Evolutionary conservation across 2,329 filamentous ascomycete genomes (phyloP).

Genomic region (Elsinoe fawcettii): DNA sequence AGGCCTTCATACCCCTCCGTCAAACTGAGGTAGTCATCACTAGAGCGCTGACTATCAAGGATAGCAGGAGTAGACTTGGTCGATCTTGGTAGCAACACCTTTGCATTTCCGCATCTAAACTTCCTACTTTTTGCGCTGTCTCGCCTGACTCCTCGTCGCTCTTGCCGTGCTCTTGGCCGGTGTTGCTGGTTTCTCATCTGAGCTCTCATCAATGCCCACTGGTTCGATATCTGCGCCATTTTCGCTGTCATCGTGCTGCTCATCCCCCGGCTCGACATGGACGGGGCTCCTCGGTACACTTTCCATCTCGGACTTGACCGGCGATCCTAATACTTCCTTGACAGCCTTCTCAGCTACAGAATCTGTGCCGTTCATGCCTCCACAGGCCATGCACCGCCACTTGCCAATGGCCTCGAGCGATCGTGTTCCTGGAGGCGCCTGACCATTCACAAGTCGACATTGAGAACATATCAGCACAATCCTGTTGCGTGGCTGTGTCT

Average conservation of each 20-base stretch:
- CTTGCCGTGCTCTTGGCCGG: conserved; percentile 31
- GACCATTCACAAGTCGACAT: conserved; percentile 88
- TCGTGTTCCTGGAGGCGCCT: conserved; percentile 80
- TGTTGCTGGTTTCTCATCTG: conserved; percentile 22
- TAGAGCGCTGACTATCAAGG: neutral
- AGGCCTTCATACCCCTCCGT: neutral
- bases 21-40: too few relatives aligned
- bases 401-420: conserved; percentile 69
- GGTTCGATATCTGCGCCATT: conserved; percentile 17
- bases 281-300: conserved; percentile 16
- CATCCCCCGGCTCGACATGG: conserved; percentile 20
- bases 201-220: conserved; percentile 21
- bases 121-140: conserved; percentile 30
- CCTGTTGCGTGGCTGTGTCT: conserved; percentile 84
- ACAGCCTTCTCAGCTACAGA: conserved; percentile 68
- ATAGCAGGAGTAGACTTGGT: neutral
- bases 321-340: conserved; percentile 45
- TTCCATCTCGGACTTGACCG: conserved; percentile 14
- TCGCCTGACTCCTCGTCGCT: conserved; percentile 33
- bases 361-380: conserved; percentile 70
- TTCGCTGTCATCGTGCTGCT: conserved; percentile 19
- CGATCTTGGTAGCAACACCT: neutral
- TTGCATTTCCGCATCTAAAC: neutral
- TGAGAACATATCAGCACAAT: conserved; percentile 74
- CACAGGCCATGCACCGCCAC: conserved; percentile 87